phyloP scores from a whole-genome alignment of 1,139 yeast species.

The Lodderomyces oxycetoniae region DNA sequence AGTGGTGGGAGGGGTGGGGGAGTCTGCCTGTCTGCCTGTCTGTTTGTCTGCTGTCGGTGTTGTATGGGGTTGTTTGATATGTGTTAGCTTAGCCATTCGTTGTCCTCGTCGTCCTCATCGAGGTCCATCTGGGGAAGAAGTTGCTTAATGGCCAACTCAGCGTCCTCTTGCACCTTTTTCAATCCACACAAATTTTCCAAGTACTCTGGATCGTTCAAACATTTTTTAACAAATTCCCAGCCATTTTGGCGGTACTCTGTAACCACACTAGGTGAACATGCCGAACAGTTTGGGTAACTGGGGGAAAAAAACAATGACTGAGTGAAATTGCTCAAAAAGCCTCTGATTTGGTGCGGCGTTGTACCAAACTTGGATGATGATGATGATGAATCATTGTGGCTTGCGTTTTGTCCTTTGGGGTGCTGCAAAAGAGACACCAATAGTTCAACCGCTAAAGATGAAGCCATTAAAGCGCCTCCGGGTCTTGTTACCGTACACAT shows the following conservation, averaged over 20 bases:
- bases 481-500: slow-evolving; percentile 99
- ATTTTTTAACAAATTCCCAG: slow-evolving; percentile 76
- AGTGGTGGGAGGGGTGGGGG: too few relatives aligned
- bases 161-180: slow-evolving; percentile 62
- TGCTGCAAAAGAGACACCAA: slow-evolving; percentile 73
- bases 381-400: slow-evolving; percentile 27
- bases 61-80: too few relatives aligned
- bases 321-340: slow-evolving; percentile 65
- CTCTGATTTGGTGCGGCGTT: slow-evolving; percentile 86
- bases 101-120: slow-evolving; percentile 20
- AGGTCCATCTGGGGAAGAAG: slow-evolving; percentile 36
- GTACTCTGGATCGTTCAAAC: slow-evolving; percentile 60
- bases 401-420: slow-evolving; percentile 45
- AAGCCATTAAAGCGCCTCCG: slow-evolving; percentile 85
- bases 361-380: slow-evolving; percentile 50
- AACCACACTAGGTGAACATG: slow-evolving; percentile 64
- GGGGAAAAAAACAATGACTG: slow-evolving; percentile 65
- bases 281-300: slow-evolving; percentile 75
- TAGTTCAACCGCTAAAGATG: slow-evolving; percentile 82
- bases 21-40: too few relatives aligned
- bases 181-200: slow-evolving; percentile 79
- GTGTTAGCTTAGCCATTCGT: slow-evolving; percentile 11
- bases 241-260: slow-evolving; percentile 47
- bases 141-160: slow-evolving; percentile 53
- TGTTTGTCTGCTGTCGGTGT: too few relatives aligned